These are phyloP conservation scores for Stachybotrys elegans DNA, from an alignment of 2,329 filamentous ascomycete genomes.

Conservation along the genomic window DNA sequence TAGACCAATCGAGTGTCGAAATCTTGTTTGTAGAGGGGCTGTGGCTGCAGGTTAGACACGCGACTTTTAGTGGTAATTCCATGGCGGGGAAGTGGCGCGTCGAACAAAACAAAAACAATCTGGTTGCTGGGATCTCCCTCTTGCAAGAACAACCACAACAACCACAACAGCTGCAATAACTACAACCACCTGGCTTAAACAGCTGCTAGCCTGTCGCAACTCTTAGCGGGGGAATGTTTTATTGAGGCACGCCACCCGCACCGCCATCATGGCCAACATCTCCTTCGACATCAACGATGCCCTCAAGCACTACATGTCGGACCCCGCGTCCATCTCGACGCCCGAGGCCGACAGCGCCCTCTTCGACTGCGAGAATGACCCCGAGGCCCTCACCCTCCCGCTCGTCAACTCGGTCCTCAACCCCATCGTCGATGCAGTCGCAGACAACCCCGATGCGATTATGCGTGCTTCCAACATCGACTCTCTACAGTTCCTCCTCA, in stretches of 20 bases:
- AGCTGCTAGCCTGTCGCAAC: background rate
- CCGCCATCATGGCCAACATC: slow-evolving; percentile 62
- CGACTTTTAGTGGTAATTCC: slow-evolving; percentile 12
- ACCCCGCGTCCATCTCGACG: slow-evolving; percentile 76
- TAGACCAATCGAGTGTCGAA: too few species aligned
- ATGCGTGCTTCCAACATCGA: slow-evolving; percentile 76
- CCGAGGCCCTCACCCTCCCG: slow-evolving; percentile 71
- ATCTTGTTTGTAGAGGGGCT: too few species aligned
- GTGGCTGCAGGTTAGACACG: slow-evolving; percentile 16
- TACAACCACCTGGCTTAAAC: slow-evolving; percentile 3
- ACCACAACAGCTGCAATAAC: background rate
- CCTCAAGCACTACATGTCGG: slow-evolving; percentile 94
- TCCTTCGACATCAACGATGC: slow-evolving; percentile 95
- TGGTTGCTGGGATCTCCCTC: slow-evolving; percentile 20
- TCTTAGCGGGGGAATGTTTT: too few species aligned
- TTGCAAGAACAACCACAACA: slow-evolving; percentile 4
- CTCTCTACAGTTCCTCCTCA: slow-evolving; percentile 90
- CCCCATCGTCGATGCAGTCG: slow-evolving; percentile 85
- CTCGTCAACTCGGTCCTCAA: slow-evolving; percentile 84
- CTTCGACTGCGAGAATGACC: slow-evolving; percentile 88
- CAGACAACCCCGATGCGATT: slow-evolving; percentile 86
- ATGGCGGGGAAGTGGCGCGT: slow-evolving; percentile 18
- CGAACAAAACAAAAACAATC: slow-evolving; percentile 29
- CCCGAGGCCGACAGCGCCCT: slow-evolving; percentile 80
- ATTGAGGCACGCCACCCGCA: too few species aligned